These are phyloP conservation scores for Colletotrichum lini DNA, from an alignment of 2,329 filamentous ascomycete genomes.

Conservation along the genomic window DNA sequence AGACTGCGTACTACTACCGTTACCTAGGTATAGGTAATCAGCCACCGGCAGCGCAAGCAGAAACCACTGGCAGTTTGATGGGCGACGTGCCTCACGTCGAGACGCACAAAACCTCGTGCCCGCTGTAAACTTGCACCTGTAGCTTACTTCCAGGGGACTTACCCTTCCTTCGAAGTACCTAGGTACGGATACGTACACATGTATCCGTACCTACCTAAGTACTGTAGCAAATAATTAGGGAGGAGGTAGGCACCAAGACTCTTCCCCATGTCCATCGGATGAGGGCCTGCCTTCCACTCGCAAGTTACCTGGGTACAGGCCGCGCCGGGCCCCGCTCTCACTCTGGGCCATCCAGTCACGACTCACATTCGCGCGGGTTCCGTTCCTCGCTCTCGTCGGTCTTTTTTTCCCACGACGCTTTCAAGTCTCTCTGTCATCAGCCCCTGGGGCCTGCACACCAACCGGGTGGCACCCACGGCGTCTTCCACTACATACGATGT, in stretches of 20 bases:
- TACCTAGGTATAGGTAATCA: not conserved
- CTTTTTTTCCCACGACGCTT: not conserved
- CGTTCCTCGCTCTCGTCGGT: not conserved
- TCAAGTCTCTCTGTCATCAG: not conserved
- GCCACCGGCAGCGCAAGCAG: not conserved
- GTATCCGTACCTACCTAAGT: too few species aligned
- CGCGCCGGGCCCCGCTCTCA: not conserved
- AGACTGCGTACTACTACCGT: not conserved
- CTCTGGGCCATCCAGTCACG: constrained; percentile 34
- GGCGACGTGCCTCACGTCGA: not conserved
- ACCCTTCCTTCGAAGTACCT: not conserved
- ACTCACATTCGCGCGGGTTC: not conserved
- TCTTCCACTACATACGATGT: constrained; percentile 8
- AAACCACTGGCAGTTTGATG: not conserved
- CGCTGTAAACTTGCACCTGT: not conserved
- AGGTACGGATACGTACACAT: too few species aligned
- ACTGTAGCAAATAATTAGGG: too few species aligned
- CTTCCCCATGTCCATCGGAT: constrained; percentile 27
- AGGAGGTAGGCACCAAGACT: too few species aligned
- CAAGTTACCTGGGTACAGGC: not conserved
- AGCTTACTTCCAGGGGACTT: not conserved
- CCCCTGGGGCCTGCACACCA: constrained; percentile 22
- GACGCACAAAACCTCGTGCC: not conserved
- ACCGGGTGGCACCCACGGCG: constrained; percentile 37
- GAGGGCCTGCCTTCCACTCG: constrained; percentile 23